Conservation (phyloP, 139 green algal genomes). For the Chlamydomonas sp. region DNA sequence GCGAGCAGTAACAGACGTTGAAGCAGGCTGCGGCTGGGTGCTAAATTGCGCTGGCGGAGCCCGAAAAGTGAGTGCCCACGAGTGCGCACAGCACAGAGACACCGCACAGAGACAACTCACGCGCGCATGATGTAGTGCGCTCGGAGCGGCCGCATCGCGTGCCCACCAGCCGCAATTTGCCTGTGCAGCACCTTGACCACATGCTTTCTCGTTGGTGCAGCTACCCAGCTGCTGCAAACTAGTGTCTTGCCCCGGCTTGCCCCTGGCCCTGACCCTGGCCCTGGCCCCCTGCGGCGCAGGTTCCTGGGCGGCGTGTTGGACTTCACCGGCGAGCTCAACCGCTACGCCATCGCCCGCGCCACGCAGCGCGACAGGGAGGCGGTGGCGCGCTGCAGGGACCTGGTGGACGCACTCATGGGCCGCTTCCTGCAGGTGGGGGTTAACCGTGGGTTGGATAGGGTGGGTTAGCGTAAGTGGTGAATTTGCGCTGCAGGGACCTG, state of each 20-base stretch:
- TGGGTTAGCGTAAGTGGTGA: neutral
- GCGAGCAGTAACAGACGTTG: too few species aligned
- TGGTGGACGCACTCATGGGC: slow-evolving; percentile 77
- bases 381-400: slow-evolving; percentile 67
- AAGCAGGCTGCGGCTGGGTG: too few species aligned
- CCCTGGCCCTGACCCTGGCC: neutral
- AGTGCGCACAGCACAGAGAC: too few species aligned
- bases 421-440: slow-evolving; percentile 49
- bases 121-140: too few species aligned
- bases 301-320: slow-evolving; percentile 83
- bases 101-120: too few species aligned
- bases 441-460: neutral
- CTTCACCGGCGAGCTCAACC: slow-evolving; percentile 87
- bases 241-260: neutral
- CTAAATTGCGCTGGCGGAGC: too few species aligned
- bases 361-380: slow-evolving; percentile 70
- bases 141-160: neutral
- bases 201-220: neutral
- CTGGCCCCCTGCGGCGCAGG: slow-evolving; percentile 24
- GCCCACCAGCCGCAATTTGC: neutral
- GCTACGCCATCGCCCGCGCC: slow-evolving; percentile 68
- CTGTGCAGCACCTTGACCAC: neutral
- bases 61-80: too few species aligned
- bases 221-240: neutral
- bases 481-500: slow-evolving; percentile 59